Evolutionary conservation across 345 rosid species (phyloP), one percentile per base, ranked within the genome.

Genomic region (Camelina laxa): DNA sequence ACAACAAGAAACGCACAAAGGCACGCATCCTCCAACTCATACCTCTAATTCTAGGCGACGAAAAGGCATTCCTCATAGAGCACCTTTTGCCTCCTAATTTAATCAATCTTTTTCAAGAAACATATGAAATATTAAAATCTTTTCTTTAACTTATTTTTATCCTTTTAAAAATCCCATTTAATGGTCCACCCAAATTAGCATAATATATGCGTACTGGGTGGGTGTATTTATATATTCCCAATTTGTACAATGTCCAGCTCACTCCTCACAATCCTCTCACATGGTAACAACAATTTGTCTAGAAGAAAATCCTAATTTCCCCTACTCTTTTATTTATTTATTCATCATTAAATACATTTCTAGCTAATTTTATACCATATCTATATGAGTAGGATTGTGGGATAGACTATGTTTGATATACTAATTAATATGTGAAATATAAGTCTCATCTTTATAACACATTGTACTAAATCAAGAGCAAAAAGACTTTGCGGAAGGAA

Each of bases 41-140:
- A 10, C 73, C 51, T 82, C 93, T 24, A 83, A 75, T 69, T 82
- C 83, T 77, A 88, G 95, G 49, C 84, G 98, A 75, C 86, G 98
- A 78, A 93, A 93, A 85, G 97, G 97, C 72, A 83, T 87, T 44
- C 97, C 98, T 66, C 96, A 78, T 35, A 82, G 98, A 67, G 93
- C 98, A 57, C 95, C 98, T 54, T 86, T 86, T 82, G 85, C 84
- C 16, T 84, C 96, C 71, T 92, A 80, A 76, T 64, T 33, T 74
- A 44, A 59, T 67, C 61, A 36, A 60, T 60, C 41, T 36, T 76
- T 63, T 69, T 53, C 30, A 73, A 14, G 31, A 65, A 57, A 33
- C 7, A 33, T 33, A 33, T 7, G 30, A 33, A 6, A 45, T 14
- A 30, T 30, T 9, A 54, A 30, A 21, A 65, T 2, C 11, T 13